These are phyloP conservation scores for Pythium sp. DNA, from an alignment of 352 stramenopile genomes.

Conservation along the genomic window DNA sequence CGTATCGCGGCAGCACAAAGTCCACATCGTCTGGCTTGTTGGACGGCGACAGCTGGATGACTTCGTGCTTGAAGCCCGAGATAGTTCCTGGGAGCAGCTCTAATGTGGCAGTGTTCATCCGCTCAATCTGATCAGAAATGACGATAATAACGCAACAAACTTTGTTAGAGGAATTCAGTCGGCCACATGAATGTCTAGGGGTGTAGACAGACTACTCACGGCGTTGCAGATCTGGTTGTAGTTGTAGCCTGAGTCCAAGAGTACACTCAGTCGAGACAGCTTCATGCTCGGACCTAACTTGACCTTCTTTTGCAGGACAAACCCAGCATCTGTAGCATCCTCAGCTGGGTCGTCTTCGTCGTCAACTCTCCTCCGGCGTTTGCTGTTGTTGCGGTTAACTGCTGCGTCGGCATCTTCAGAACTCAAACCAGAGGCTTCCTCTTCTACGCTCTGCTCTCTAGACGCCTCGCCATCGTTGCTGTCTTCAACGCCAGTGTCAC, in stretches of 20 bases:
- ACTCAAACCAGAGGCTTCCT: neutral
- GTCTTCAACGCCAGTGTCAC: too few species aligned
- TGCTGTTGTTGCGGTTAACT: neutral
- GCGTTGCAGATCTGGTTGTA: neutral
- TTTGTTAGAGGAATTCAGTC: neutral
- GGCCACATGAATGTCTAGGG: too few species aligned
- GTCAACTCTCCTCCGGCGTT: neutral
- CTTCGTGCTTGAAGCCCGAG: neutral
- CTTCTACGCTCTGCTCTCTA: neutral
- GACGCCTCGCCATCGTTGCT: neutral
- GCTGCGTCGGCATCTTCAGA: neutral
- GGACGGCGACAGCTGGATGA: neutral
- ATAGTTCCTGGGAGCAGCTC: conserved; percentile 1
- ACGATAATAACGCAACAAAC: neutral
- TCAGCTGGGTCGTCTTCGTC: neutral
- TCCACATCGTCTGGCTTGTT: conserved; percentile 1
- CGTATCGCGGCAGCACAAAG: conserved; percentile 7
- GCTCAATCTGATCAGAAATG: neutral
- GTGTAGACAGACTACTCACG: neutral
- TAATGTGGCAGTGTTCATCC: neutral
- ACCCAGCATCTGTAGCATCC: neutral
- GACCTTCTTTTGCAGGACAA: neutral
- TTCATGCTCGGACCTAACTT: neutral
- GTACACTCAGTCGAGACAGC: neutral
- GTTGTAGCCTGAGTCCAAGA: neutral